Percentiles rank a stretch among this genome's conserved stretches.
phyloP scores from a whole-genome alignment of 148 eudicot genomes.

The Suaeda aralocaspica region DNA sequence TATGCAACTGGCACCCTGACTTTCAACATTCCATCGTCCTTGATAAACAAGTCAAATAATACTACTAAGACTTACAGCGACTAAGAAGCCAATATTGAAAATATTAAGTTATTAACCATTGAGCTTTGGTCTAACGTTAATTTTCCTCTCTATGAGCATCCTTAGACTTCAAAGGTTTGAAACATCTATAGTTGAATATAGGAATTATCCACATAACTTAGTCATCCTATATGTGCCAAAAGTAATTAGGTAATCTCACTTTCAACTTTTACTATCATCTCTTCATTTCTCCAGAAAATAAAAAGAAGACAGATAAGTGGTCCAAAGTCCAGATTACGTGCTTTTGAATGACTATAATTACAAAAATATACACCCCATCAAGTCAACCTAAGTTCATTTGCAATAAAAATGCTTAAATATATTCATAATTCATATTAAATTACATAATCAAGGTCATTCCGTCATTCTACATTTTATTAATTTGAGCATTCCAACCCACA shows the following conservation, averaged over 20 bases:
- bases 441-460: not conserved
- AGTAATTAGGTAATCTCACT: not conserved
- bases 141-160: not conserved
- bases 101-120: not conserved
- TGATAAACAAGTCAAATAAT: not conserved
- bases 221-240: not conserved
- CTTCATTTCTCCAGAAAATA: not conserved
- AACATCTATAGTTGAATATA: not conserved
- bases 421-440: not conserved
- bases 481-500: not conserved
- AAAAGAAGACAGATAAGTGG: not conserved
- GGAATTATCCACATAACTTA: not conserved
- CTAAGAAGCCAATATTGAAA: not conserved
- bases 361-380: not conserved
- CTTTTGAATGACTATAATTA: not conserved
- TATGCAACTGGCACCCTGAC: no score
- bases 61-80: not conserved
- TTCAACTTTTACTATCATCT: not conserved
- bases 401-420: not conserved
- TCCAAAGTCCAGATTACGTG: conserved; percentile 4
- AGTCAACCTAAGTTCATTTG: not conserved
- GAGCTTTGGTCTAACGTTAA: not conserved
- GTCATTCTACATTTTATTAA: not conserved
- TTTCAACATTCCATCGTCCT: not conserved
- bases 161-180: conserved; percentile 9